phyloP scores from a whole-genome alignment of 176 grass and related monocot genomes.

The maize (Zea mays) region Zm-B73-REFERENCE-NAM-5.0 NC_050096.1:264339501-264340000 shows the following conservation, averaged over 20 bases:
- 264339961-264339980: too few species aligned
- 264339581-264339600: background rate
- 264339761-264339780: background rate
- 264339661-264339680: constrained; percentile 1
- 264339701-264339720: background rate
- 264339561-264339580: background rate
- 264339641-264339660: background rate
- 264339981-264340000: too few species aligned
- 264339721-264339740: background rate
- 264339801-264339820: constrained; percentile 35
- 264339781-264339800: constrained; percentile 1
- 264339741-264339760: background rate
- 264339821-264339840: background rate
- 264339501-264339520: background rate
- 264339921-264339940: too few species aligned
- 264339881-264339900: background rate
- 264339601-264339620: constrained; percentile 28
- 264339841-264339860: background rate
- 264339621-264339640: background rate
- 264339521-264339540: background rate
- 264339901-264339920: background rate
- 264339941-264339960: too few species aligned
- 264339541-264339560: background rate
- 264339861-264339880: background rate
- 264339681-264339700: background rate